phyloP scores from a whole-genome alignment of 1,139 yeast genomes.

The Yamadazyma dushanensis region DNA sequence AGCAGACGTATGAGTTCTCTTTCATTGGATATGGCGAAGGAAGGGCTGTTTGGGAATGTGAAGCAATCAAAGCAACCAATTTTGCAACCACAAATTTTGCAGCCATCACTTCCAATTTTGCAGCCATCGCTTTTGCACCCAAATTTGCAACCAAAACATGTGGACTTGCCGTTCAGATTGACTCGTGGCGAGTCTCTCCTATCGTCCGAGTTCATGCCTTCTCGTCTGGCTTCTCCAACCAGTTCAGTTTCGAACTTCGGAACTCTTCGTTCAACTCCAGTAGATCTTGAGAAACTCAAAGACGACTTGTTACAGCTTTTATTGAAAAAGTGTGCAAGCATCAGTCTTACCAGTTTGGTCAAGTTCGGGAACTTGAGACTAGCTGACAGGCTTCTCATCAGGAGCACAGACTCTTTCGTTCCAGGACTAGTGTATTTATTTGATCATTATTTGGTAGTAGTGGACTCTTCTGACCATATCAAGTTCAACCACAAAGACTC shows the following conservation, averaged over 20 bases:
- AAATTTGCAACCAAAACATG: too few relatives aligned
- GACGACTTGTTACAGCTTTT: constrained; percentile 31
- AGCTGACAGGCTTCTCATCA: constrained; percentile 33
- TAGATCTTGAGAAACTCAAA: constrained; percentile 23
- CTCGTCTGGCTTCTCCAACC: constrained; percentile 22
- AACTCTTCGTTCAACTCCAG: too few relatives aligned
- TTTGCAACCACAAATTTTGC: too few relatives aligned
- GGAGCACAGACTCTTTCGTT: constrained; percentile 9
- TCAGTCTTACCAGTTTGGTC: constrained; percentile 27
- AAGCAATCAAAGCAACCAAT: too few relatives aligned
- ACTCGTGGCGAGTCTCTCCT: constrained; percentile 12
- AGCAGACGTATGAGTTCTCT: neutral
- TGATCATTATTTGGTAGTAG: constrained; percentile 30
- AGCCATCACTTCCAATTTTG: too few relatives aligned
- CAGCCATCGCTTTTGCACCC: too few relatives aligned
- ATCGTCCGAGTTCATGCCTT: too few relatives aligned
- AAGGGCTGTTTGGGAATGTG: neutral
- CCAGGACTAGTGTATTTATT: constrained; percentile 32
- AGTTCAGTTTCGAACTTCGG: constrained; percentile 8
- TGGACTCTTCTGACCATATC: constrained; percentile 1
- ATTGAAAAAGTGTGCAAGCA: constrained; percentile 22
- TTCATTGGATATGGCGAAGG: too few relatives aligned
- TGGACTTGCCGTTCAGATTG: constrained; percentile 8
- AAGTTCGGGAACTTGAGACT: constrained; percentile 37
- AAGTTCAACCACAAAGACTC: constrained; percentile 8